Conservation (phyloP, 2,329 filamentous ascomycete species). For the Truncatella angustata region DNA sequence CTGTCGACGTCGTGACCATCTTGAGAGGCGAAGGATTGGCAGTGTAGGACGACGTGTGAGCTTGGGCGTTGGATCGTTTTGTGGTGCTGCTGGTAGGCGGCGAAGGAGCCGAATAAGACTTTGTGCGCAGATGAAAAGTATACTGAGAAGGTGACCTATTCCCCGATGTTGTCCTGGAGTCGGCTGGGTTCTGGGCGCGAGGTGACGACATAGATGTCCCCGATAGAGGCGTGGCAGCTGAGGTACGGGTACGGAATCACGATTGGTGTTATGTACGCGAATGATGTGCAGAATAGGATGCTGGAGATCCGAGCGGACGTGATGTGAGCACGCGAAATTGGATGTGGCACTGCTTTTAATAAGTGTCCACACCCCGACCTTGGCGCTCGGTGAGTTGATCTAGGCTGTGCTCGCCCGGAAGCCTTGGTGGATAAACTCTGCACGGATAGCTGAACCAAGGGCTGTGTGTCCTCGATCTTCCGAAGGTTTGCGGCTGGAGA, state of each 20-base stretch:
- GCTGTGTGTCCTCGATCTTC: no score
- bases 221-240: not conserved
- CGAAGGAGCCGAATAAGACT: constrained; percentile 10
- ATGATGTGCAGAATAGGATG: no score
- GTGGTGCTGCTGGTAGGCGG: constrained; percentile 3
- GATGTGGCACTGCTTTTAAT: no score
- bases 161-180: constrained; percentile 24
- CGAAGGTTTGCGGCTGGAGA: not conserved
- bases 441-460: no score
- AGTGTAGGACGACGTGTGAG: constrained; percentile 16
- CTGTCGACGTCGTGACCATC: constrained; percentile 29
- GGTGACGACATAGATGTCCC: constrained; percentile 24
- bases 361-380: no score
- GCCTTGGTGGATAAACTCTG: no score
- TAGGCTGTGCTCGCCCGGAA: no score
- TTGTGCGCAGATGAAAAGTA: constrained; percentile 13
- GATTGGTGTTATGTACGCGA: no score
- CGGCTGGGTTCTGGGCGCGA: constrained; percentile 23
- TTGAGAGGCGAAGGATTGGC: constrained; percentile 30
- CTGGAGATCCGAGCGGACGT: no score
- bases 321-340: no score
- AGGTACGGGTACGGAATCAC: no score
- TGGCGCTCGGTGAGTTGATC: no score
- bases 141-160: constrained; percentile 24
- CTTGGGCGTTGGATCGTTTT: constrained; percentile 8